Evolutionary conservation across 495 filamentous ascomycete species (phyloP), one percentile per base, ranked within the genome.

Genomic region (Symbiotaphrina buchneri): DNA sequence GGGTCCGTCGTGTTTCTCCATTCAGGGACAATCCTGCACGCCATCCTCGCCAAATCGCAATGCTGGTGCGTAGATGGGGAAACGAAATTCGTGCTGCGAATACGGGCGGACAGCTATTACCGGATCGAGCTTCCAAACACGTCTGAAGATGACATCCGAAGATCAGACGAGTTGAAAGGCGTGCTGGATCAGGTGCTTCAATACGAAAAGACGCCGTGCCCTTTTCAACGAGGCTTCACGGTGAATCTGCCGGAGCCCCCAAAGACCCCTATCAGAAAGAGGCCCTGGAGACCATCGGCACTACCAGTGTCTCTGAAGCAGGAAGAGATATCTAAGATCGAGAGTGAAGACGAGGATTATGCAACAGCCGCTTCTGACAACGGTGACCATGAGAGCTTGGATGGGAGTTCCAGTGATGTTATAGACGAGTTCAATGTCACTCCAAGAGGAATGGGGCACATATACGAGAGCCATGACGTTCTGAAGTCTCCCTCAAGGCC

Each of bases 51-150:
- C 6, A 87, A 77, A 47, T 85, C 76, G 13, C 78, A 87, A 45
- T 87, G 71, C 37, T 93, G 83, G 83, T 87, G 77, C 50, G 78
- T 93, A 14, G 78, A 91, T 45, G 74, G 75, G 27, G 68, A 71
- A 23, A 73, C 71, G 21, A 82, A 71, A 37, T 91, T 87, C 41
- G 74, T 87, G 4, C 43, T 92, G 37, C 73, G 79, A 33, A 76
- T 87, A 31, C 63, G 78, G 20, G 61, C 69, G 18, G 67, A 81
- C 10, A 71, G 72, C 28, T 91, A 83, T 44, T 93, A 85, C 58
- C 69, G 83, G 26, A 87, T 93, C 40, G 83, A 93, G 41, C 46
- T 93, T 5, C 77, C 82, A 2, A 57, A 64, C 24, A 52, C 54
- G 10, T 61, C 61, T 0, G 48, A 59, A 0, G 68, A 74, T 16